Conservation (phyloP, 139 green algal genomes). For the Chlamydomonas schloesseri region DNA sequence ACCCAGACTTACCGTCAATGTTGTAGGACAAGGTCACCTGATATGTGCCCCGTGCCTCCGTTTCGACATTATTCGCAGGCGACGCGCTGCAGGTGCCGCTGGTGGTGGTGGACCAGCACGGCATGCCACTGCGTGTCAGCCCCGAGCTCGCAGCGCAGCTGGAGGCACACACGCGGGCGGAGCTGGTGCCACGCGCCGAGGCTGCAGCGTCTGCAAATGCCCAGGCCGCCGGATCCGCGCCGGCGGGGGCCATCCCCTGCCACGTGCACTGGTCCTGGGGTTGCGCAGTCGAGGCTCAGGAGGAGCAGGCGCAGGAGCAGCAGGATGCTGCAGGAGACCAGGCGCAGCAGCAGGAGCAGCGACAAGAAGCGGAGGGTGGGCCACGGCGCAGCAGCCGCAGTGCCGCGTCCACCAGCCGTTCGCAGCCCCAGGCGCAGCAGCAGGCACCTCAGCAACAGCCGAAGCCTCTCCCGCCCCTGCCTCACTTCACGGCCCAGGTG, state of each 20-base stretch:
- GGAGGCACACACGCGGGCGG: not conserved
- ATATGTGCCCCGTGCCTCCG: too few relatives aligned
- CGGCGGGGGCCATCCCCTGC: too few relatives aligned
- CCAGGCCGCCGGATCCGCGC: not conserved
- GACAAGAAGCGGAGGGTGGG: too few relatives aligned
- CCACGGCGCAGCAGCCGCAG: too few relatives aligned
- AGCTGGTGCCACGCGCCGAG: not conserved
- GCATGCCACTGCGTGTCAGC: not conserved
- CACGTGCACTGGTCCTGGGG: not conserved
- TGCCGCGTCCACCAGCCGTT: too few relatives aligned
- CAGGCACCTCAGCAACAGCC: too few relatives aligned
- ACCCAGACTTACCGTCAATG: too few relatives aligned
- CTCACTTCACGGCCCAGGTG: not conserved
- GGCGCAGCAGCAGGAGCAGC: not conserved
- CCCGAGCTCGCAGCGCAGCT: not conserved
- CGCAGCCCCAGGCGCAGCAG: too few relatives aligned
- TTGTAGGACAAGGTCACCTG: too few relatives aligned
- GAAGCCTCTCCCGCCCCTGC: not conserved
- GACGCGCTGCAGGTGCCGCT: slow-evolving; percentile 2
- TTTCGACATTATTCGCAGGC: too few relatives aligned
- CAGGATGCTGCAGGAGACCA: not conserved
- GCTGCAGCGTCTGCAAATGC: not conserved
- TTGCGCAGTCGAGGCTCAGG: not conserved
- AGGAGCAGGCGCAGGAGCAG: not conserved
- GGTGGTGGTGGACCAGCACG: slow-evolving; percentile 5